Evolutionary conservation across 2,329 filamentous ascomycete species (phyloP), one percentile per base, ranked within the genome.

Genomic region (Stemphylium vesicarium): DNA sequence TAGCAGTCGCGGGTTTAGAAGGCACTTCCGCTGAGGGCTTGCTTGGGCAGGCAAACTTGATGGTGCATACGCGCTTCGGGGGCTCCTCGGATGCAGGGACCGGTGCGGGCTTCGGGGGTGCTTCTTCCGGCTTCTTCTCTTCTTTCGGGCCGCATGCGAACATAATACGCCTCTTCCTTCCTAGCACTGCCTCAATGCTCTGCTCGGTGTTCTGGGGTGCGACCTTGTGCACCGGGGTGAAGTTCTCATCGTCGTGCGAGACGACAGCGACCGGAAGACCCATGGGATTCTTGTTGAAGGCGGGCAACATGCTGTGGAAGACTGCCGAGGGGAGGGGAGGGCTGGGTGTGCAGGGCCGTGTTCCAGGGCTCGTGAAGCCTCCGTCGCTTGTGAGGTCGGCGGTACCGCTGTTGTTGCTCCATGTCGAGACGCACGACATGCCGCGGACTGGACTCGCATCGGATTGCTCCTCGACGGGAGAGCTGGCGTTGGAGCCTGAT

Each of bases 311-410:
- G 39, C 57, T 71, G 47, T 70, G 73, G 46, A 77, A 72, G 10
- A 79, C 77, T 47, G 85, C 80, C 15, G 87, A 82, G 4, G 87
- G 86, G 2, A 88, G 81, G n/a, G 92, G 92, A 15, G 95, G 94
- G 70, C 94, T 98, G 0, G 93, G 92, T 0, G 92, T 94, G 73
- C 86, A 92, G 32, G 91, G 91, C 51, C 92, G 84, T n/a, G 91
- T 77, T 26, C 77, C 89, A 37, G 94, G 92, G 68, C 92, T 97
- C 15, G 93, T 96, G 55, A 96, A 79, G 55, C 91, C 93, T 53
- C 91, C 95, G 69, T 97, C 95, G 76, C 93, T 97, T n/a, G 92
- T 97, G 53, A 98, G 82, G 62, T 97, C 94, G 33, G 90, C 90
- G 3, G 92, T 96, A 56, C 89, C 78, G 77, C 92, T 96, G 63